Base-by-base conservation (phyloP, 2,329 filamentous ascomycete species). In the Teratosphaeriaceae sp. region DNA sequence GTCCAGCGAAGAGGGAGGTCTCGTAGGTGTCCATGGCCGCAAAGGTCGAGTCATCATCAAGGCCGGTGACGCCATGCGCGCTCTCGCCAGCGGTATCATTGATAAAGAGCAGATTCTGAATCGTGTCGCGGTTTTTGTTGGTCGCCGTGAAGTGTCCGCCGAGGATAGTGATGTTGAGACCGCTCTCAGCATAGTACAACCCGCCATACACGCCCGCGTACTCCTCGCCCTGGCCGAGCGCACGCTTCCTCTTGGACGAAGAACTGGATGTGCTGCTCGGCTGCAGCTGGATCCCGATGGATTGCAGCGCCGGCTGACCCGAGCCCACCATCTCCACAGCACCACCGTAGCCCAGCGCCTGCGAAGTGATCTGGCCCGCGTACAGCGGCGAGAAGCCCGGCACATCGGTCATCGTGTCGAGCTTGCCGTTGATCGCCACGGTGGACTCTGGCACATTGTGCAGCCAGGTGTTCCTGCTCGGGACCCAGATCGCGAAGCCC, bases 401-500 rank as follows among this genome's bases (percentile, higher is more conserved):
- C 16, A 88, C 69, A 41, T 82, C 72, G n/a, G 85, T 74, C 29
- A 82, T 72, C 5, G 86, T 76, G 15, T 82, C 84, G 35, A 98
- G 73, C 43, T 80, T 69, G 27, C 92, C 94, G 45, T 75, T 74
- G 54, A 94, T 76, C 5, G 77, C 72, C 42, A 85, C 80, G 23
- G 80, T 74, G 6, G 76, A 67, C 5, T 78, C 69, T 9, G 65
- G 56, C 15, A 96, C 68, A 53, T 94, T 92, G 59, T 88, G 80
- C 13, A 98, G 72, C 92, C 92, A 98, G 60, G 92, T 92, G 45
- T 74, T 75, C 48, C 76, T 73, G 3, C 88, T 94, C 2, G 86
- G 86, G 6, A 97, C 83, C 92, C 92, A 98, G 27, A 97, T 73
- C 12, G 88, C 90, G 57, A 98, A 88, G 2, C 89, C 88, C 39